Percentiles rank a stretch among this genome's conserved stretches.
phyloP scores from a whole-genome alignment of 1,284 basidiomycete genomes.

The Kalmanozyma brasiliensis region DNA sequence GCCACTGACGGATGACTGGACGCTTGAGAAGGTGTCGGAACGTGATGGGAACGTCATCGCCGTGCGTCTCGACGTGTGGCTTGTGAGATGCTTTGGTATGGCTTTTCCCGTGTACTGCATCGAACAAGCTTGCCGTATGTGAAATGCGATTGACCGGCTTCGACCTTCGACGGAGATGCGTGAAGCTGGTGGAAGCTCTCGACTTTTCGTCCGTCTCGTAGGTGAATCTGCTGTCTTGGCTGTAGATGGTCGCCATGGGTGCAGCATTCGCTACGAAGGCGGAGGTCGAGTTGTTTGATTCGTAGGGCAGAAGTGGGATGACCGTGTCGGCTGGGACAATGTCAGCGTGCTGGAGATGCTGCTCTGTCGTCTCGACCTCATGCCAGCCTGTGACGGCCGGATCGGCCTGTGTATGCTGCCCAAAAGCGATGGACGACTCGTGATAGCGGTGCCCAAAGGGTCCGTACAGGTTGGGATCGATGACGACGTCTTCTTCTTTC shows the following conservation, averaged over 20 bases:
- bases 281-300: not conserved
- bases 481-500: conserved; percentile 19
- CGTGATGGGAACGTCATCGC: conserved; percentile 57
- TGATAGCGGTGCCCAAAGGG: conserved; percentile 39
- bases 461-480: conserved; percentile 49
- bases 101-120: conserved; percentile 33
- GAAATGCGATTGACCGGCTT: conserved; percentile 15
- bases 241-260: conserved; percentile 19
- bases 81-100: conserved; percentile 12
- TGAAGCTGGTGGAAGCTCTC: not conserved
- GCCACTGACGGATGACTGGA: conserved; percentile 66
- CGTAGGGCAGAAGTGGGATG: conserved; percentile 5
- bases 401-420: not conserved
- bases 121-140: conserved; percentile 29
- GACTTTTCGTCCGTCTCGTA: conserved; percentile 10
- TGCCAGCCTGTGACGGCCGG: conserved; percentile 21
- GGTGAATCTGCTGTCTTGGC: conserved; percentile 21
- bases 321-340: conserved; percentile 1
- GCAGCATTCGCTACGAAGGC: conserved; percentile 17
- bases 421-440: not conserved
- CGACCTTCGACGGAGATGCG: too few relatives aligned
- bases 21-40: conserved; percentile 62
- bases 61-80: conserved; percentile 45
- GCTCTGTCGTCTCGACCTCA: conserved; percentile 32
- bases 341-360: conserved; percentile 12